These are phyloP conservation scores for Colletotrichum sidae DNA, from an alignment of 2,329 filamentous ascomycete genomes.

Conservation along the genomic window DNA sequence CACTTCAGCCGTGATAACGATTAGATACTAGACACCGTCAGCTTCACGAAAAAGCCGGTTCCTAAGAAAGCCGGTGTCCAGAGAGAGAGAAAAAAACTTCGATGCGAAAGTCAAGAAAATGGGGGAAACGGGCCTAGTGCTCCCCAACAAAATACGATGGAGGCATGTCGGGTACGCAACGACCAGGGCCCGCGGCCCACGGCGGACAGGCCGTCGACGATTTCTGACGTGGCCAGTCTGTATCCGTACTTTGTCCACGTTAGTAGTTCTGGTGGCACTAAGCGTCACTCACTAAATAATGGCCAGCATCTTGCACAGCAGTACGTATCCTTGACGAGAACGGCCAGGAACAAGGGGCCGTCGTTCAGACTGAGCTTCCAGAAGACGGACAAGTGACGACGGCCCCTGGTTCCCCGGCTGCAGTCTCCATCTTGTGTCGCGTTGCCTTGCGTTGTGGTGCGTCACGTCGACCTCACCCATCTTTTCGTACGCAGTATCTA, in stretches of 20 bases:
- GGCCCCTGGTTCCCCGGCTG: slow-evolving; percentile 1
- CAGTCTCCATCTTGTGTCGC: neutral
- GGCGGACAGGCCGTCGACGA: slow-evolving; percentile 21
- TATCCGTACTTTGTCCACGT: slow-evolving; percentile 12
- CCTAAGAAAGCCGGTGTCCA: neutral
- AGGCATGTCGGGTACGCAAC: slow-evolving; percentile 23
- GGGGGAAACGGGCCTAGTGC: slow-evolving; percentile 27
- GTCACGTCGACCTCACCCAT: slow-evolving; percentile 1
- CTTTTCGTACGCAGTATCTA: neutral
- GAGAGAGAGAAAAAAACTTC: slow-evolving; percentile 26
- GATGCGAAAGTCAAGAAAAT: slow-evolving; percentile 11
- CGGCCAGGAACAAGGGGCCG: slow-evolving; percentile 28
- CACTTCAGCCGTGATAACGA: neutral
- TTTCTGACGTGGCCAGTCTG: slow-evolving; percentile 12
- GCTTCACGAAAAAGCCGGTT: slow-evolving; percentile 1
- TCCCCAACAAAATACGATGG: slow-evolving; percentile 35
- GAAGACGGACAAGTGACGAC: slow-evolving; percentile 21
- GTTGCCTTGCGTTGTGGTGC: slow-evolving; percentile 6
- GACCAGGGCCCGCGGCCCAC: slow-evolving; percentile 7
- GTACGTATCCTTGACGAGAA: neutral
- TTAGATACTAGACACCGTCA: slow-evolving; percentile 25
- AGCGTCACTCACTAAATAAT: too few relatives aligned
- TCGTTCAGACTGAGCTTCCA: slow-evolving; percentile 25
- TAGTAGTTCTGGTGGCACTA: neutral
- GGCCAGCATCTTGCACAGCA: too few relatives aligned